phyloP scores from a whole-genome alignment of 2,329 filamentous ascomycete genomes.

The Zymoseptoria crescenta region DNA sequence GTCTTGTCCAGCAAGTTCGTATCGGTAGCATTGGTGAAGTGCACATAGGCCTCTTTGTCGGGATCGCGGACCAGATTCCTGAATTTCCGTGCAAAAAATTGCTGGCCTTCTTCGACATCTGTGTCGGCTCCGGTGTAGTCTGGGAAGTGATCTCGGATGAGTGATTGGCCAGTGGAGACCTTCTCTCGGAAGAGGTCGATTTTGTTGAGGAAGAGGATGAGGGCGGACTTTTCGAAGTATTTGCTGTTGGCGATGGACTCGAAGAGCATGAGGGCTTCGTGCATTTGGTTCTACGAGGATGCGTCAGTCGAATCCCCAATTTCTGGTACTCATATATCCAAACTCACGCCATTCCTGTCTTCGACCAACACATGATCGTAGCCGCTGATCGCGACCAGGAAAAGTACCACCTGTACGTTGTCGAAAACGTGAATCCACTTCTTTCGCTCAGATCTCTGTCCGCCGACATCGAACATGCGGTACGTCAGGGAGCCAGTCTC shows the following conservation, averaged over 20 bases:
- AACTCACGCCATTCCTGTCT: conserved; percentile 84
- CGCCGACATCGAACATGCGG: conserved; percentile 93
- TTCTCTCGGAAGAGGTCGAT: conserved; percentile 47
- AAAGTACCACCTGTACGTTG: conserved; percentile 84
- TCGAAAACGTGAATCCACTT: conserved; percentile 98
- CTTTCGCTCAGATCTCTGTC: conserved; percentile 86
- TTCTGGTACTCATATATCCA: conserved; percentile 1
- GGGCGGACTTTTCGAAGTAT: conserved; percentile 44
- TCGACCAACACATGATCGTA: conserved; percentile 96
- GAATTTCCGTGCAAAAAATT: conserved; percentile 47
- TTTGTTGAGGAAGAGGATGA: conserved; percentile 48
- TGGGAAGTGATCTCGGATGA: conserved; percentile 43
- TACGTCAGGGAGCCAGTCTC: conserved; percentile 87
- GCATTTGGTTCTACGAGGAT: conserved; percentile 45
- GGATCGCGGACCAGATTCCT: conserved; percentile 43
- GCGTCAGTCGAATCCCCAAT: conserved; percentile 3
- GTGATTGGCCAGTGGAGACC: conserved; percentile 38
- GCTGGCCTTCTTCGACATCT: conserved; percentile 41
- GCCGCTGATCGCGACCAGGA: conserved; percentile 89
- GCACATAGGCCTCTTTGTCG: conserved; percentile 45
- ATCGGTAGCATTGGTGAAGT: conserved; percentile 47
- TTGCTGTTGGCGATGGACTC: conserved; percentile 47
- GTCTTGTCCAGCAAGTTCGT: conserved; percentile 45
- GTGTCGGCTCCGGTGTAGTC: conserved; percentile 39
- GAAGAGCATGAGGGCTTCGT: conserved; percentile 47